Conservation (phyloP, 768 basidiomycete species). For the Tulasnella sp. region DNA sequence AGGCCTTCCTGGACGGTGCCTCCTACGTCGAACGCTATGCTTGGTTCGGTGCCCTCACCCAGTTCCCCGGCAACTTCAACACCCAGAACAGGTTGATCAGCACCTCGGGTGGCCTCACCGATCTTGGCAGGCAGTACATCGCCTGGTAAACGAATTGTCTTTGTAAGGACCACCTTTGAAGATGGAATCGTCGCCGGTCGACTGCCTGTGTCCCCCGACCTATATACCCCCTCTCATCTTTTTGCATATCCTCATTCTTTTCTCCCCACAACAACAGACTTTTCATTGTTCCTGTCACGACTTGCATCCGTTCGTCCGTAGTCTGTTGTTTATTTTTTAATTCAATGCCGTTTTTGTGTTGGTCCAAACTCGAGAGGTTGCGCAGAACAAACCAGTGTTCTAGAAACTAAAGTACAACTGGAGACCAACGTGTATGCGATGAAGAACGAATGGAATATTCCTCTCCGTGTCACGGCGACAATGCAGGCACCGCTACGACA, state of each 20-base stretch:
- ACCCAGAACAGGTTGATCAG: slow-evolving; percentile 54
- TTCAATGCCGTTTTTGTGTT: background rate
- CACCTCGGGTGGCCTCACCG: slow-evolving; percentile 51
- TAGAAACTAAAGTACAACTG: background rate
- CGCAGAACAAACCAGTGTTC: slow-evolving; percentile 9
- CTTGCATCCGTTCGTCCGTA: background rate
- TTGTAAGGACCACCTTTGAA: background rate
- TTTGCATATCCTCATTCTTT: background rate
- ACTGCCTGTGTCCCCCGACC: background rate
- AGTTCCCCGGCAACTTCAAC: slow-evolving; percentile 60
- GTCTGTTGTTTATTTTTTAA: slow-evolving; percentile 18
- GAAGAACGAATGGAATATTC: background rate
- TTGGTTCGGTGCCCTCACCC: slow-evolving; percentile 64
- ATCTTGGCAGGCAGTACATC: slow-evolving; percentile 59
- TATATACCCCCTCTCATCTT: background rate
- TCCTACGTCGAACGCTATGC: slow-evolving; percentile 52
- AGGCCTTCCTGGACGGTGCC: slow-evolving; percentile 45
- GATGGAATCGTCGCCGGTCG: slow-evolving; percentile 4
- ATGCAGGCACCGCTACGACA: too few species aligned
- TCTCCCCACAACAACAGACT: background rate
- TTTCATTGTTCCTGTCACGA: background rate
- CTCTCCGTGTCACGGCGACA: too few species aligned
- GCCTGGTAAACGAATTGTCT: slow-evolving; percentile 31
- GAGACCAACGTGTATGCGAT: background rate
- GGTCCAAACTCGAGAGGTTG: background rate